These are phyloP conservation scores for Entomortierella beljakovae DNA, from an alignment of 192 early-diverging fungal species.

Conservation along the genomic window DNA sequence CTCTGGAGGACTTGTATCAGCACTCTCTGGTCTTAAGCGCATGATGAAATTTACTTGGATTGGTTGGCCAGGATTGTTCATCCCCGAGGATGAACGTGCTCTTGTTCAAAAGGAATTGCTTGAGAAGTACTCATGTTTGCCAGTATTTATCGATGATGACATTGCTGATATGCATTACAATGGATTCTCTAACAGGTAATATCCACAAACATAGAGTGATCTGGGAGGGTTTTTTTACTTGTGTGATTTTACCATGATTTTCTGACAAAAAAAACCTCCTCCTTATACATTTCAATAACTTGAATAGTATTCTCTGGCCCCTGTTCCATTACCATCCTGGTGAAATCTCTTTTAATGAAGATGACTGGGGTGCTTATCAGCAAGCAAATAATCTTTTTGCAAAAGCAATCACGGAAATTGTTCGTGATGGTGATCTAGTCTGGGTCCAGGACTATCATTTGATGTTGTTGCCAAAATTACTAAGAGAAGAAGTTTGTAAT, in stretches of 20 bases:
- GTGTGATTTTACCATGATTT: not conserved
- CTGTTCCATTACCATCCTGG: conserved; percentile 99
- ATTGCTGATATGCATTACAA: conserved; percentile 97
- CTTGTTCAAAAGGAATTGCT: conserved; percentile 76
- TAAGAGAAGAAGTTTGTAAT: conserved; percentile 75
- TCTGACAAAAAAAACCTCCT: too few relatives aligned
- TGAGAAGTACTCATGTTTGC: conserved; percentile 85
- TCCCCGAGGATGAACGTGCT: conserved; percentile 82
- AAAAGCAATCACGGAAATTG: conserved; percentile 85
- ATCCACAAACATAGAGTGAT: not conserved
- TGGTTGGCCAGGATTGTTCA: conserved; percentile 96
- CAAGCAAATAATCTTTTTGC: conserved; percentile 94
- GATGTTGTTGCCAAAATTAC: conserved; percentile 92
- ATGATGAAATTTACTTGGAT: conserved; percentile 99
- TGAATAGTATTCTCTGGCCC: conserved; percentile 93
- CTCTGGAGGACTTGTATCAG: conserved; percentile 96
- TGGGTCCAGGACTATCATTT: conserved; percentile 99
- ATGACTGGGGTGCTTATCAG: conserved; percentile 96
- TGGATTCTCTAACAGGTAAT: conserved; percentile 93
- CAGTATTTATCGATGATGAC: conserved; percentile 95
- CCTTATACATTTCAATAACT: not conserved
- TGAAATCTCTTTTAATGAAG: conserved; percentile 96
- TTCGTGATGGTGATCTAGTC: conserved; percentile 89
- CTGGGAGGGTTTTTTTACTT: not conserved
- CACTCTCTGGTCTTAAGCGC: conserved; percentile 92